phyloP scores from a whole-genome alignment of 768 basidiomycete genomes.

The Leccinum sublutescens region DNA sequence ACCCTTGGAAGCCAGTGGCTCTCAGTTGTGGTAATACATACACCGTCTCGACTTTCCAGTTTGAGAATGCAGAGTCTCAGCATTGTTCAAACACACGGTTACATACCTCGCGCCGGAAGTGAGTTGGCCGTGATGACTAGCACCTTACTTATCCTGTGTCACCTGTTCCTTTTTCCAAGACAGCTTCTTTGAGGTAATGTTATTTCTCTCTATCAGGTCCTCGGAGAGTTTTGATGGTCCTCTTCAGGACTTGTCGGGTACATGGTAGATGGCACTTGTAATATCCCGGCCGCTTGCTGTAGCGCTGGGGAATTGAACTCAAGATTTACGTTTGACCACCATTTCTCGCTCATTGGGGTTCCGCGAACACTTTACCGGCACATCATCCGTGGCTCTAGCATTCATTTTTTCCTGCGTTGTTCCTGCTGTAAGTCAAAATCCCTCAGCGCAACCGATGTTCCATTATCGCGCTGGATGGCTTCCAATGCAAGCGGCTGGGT shows the following conservation, averaged over 20 bases:
- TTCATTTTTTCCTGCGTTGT: not conserved
- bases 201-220: not conserved
- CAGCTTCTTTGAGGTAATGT: not conserved
- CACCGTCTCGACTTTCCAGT: not conserved
- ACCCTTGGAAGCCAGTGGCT: not conserved
- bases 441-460: constrained; percentile 5
- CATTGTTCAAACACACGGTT: not conserved
- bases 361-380: constrained; percentile 1
- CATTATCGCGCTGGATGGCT: constrained; percentile 20
- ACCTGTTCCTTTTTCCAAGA: not conserved
- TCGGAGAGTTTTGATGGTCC: not conserved
- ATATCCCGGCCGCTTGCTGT: constrained; percentile 4
- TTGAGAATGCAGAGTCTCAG: not conserved
- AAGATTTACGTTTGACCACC: not conserved
- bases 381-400: constrained; percentile 12
- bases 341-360: not conserved
- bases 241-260: not conserved
- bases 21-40: not conserved
- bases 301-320: not conserved
- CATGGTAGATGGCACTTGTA: not conserved
- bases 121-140: not conserved
- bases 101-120: not conserved
- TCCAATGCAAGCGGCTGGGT: constrained; percentile 2
- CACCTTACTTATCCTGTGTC: not conserved
- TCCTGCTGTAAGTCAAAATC: not conserved